Percentiles rank a stretch among this genome's conserved stretches.
Evolutionary conservation across 2,329 filamentous ascomycete genomes (phyloP).

Genomic region (Stagonosporopsis tanaceti): DNA sequence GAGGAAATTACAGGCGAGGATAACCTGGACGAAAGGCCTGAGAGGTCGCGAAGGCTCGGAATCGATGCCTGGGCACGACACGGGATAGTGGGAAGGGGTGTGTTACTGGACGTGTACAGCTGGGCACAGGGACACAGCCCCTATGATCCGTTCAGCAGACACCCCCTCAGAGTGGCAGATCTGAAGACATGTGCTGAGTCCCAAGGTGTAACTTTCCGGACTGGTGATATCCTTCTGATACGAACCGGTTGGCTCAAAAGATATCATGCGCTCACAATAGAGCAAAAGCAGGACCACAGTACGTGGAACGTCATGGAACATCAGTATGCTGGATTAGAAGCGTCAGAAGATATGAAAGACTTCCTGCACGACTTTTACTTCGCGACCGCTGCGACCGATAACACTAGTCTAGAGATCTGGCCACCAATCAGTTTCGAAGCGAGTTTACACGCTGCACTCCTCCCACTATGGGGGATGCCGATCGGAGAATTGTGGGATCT

Average conservation of each 20-base stretch:
- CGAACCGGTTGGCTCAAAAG: slow-evolving; percentile 35
- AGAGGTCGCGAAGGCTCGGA: slow-evolving; percentile 33
- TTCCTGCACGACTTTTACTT: slow-evolving; percentile 75
- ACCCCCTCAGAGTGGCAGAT: slow-evolving; percentile 29
- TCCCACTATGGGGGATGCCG: slow-evolving; percentile 44
- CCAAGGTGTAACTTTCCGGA: slow-evolving; percentile 29
- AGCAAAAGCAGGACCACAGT: slow-evolving; percentile 17
- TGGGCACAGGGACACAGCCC: slow-evolving; percentile 27
- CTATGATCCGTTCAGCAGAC: slow-evolving; percentile 34
- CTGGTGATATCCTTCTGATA: slow-evolving; percentile 44
- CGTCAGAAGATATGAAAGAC: slow-evolving; percentile 83
- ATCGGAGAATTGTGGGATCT: slow-evolving; percentile 50
- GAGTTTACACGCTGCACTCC: slow-evolving; percentile 33
- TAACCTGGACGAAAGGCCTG: slow-evolving; percentile 23
- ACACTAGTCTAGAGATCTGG: slow-evolving; percentile 46
- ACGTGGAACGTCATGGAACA: slow-evolving; percentile 25
- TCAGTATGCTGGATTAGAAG: slow-evolving; percentile 70
- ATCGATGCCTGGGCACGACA: slow-evolving; percentile 57
- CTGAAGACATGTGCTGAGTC: slow-evolving; percentile 29
- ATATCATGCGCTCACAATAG: slow-evolving; percentile 22
- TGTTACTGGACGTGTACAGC: slow-evolving; percentile 62
- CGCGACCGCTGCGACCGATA: slow-evolving; percentile 43
- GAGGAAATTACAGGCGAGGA: slow-evolving; percentile 37
- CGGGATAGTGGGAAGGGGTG: slow-evolving; percentile 65
- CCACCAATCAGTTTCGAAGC: slow-evolving; percentile 26